A percentile compares a stretch with the other conserved stretches of the same genome.
These are phyloP conservation scores for Cercospora sp. DNA, from an alignment of 2,329 filamentous ascomycete species.

Conservation along the genomic window DNA sequence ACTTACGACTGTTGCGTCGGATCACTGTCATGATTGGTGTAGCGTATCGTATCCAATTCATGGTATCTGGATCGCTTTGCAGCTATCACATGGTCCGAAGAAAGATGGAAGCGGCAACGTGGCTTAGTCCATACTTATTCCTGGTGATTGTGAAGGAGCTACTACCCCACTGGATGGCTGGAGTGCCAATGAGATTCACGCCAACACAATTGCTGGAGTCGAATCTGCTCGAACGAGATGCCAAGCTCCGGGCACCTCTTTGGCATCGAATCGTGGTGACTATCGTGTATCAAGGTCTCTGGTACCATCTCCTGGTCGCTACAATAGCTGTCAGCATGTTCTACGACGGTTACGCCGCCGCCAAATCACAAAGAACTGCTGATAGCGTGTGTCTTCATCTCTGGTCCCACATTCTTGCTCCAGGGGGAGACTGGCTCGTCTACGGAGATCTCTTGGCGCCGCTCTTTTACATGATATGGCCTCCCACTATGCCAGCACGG, in stretches of 20 bases:
- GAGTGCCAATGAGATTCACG: constrained; percentile 13
- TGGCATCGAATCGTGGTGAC: neutral
- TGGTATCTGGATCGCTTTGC: constrained; percentile 11
- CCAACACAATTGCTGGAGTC: constrained; percentile 6
- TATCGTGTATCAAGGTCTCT: constrained; percentile 8
- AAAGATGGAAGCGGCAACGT: neutral
- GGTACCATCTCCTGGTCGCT: constrained; percentile 11
- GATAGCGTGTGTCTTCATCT: neutral
- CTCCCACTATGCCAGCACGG: constrained; percentile 9
- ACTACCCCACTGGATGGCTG: neutral
- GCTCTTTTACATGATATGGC: constrained; percentile 1
- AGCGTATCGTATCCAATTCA: neutral
- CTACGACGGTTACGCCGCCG: neutral
- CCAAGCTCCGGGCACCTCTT: neutral
- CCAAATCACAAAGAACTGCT: neutral
- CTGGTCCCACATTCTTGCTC: constrained; percentile 11
- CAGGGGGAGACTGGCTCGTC: constrained; percentile 13
- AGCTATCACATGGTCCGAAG: constrained; percentile 11
- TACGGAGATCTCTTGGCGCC: constrained; percentile 14
- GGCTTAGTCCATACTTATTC: neutral
- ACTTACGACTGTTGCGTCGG: neutral
- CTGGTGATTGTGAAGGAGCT: constrained; percentile 2
- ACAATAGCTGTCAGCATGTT: constrained; percentile 1
- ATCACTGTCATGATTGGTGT: neutral
- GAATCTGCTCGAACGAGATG: constrained; percentile 14